Base-by-base conservation (phyloP, 139 green algal species). In the Yamagishiella unicocca region DNA sequence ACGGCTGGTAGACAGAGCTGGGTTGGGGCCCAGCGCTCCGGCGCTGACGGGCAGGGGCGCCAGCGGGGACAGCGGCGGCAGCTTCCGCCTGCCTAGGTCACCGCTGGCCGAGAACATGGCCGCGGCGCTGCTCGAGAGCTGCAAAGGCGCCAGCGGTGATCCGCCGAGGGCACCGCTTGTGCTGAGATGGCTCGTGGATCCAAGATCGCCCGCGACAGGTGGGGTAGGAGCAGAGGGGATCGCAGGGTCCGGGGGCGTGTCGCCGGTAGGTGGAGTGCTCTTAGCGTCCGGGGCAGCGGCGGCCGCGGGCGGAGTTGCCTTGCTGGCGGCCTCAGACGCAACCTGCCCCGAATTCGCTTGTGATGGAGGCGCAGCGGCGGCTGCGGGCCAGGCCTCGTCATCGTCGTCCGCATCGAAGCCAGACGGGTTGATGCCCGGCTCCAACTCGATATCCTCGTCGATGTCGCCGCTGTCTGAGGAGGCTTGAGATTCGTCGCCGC, bases 371-470 rank as follows among this genome's bases (percentile, higher is more conserved):
- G 74, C 6, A 38, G 4, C 43, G 76, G 45, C 22, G 37, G 54
- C 74, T 27, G 31, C 31, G 0, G 46, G 50, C 46, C 12, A 25
- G 0, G 45, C 31, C 17, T 86, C 80, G 33, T 86, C 80, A 4
- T 86, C 80, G 21, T 67, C 46, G 73, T 82, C 73, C 19, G 64
- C 10, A 33, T 86, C 80, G 38, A 86, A 86, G 80, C 58, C 80
- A 22, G 62, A 54, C 1, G 68, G 80, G 25, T 77, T 66, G 31
- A 86, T 55, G n/a, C 80, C 80, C 0, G 62, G 35, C 61, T 86
- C 80, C 10, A 76, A 40, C 64, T 61, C 80, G 19, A 86, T 86
- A 21, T 86, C 80, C 45, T 86, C 80, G 14, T 86, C 80, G 0
- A 86, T 40, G 31, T 86, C 64, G 24, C 6, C 61, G 66, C 80